Percentiles rank a stretch among this genome's conserved stretches.
Evolutionary conservation across 768 basidiomycete species (phyloP).

Genomic region (Hypholoma fasciculare): DNA sequence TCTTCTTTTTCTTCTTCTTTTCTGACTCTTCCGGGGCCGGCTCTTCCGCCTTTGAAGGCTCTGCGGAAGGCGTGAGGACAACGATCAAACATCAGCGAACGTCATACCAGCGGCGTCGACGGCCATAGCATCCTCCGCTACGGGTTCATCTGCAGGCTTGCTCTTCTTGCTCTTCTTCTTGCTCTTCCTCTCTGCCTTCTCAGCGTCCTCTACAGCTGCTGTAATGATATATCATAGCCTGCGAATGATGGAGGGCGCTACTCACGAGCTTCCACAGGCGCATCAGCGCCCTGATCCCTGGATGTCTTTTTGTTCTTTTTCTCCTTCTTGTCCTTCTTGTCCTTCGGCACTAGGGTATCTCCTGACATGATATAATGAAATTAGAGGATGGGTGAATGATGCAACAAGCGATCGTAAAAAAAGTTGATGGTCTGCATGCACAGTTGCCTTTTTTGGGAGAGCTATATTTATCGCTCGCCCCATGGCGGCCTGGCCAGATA

Average conservation of each 20-base stretch:
- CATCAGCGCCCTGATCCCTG: conserved; percentile 22
- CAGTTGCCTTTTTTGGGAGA: conserved; percentile 10
- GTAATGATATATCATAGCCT: not conserved
- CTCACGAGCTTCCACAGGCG: conserved; percentile 10
- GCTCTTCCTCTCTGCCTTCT: conserved; percentile 12
- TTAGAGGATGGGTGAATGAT: conserved; percentile 1
- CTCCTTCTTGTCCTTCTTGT: conserved; percentile 20
- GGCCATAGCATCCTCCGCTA: conserved; percentile 14
- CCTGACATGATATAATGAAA: conserved; percentile 25
- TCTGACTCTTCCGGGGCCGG: conserved; percentile 14
- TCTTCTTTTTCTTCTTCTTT: conserved; percentile 38
- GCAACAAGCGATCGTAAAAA: conserved; percentile 14
- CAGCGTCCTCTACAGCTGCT: conserved; percentile 9
- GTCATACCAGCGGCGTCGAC: conserved; percentile 22
- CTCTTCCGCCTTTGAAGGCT: not conserved
- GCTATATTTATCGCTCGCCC: conserved; percentile 8
- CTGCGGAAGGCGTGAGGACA: not conserved
- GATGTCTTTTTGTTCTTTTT: conserved; percentile 27
- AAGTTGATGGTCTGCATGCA: not conserved
- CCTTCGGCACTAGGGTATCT: conserved; percentile 13
- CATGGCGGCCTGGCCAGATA: no score
- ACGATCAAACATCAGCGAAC: not conserved
- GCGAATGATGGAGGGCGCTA: not conserved
- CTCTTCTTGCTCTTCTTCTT: conserved; percentile 24
- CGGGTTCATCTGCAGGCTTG: conserved; percentile 21